These are phyloP conservation scores for Thraustochytrium striatum DNA, from an alignment of 352 stramenopile species.

Conservation along the genomic window DNA sequence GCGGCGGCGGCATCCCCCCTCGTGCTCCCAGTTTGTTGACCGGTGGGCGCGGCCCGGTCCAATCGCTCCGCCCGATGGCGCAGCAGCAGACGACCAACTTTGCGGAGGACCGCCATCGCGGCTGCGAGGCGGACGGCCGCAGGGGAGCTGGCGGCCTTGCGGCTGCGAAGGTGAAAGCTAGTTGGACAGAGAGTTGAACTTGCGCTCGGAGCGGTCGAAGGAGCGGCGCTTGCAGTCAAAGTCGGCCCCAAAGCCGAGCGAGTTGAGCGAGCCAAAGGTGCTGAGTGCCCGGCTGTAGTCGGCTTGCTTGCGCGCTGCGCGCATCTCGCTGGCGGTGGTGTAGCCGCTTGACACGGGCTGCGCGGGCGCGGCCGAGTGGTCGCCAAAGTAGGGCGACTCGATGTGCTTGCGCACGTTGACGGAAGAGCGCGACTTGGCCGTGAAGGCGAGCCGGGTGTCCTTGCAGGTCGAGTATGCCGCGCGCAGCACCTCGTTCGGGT, in stretches of 20 bases:
- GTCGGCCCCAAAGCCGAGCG: not conserved
- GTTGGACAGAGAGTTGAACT: too few relatives aligned
- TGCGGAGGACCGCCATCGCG: too few relatives aligned
- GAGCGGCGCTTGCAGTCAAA: not conserved
- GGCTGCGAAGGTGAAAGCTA: too few relatives aligned
- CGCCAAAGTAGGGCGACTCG: not conserved
- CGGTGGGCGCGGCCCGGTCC: too few relatives aligned
- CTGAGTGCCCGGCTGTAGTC: not conserved
- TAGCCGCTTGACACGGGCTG: not conserved
- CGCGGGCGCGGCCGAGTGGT: not conserved
- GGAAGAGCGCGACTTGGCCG: not conserved
- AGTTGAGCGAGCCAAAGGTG: not conserved
- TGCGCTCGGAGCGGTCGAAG: too few relatives aligned
- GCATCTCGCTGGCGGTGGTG: not conserved
- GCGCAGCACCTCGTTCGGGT: not conserved
- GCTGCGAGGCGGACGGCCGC: too few relatives aligned
- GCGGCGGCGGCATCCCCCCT: too few relatives aligned
- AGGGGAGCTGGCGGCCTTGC: too few relatives aligned
- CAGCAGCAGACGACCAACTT: too few relatives aligned
- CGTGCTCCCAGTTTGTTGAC: too few relatives aligned
- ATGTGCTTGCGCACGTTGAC: not conserved
- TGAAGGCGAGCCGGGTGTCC: not conserved
- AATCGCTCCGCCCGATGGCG: too few relatives aligned
- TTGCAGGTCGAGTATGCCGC: not conserved
- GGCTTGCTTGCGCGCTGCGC: not conserved